These are phyloP conservation scores for Pseudovirgaria hyperparasitica DNA, from an alignment of 2,329 filamentous ascomycete genomes.

Conservation along the genomic window DNA sequence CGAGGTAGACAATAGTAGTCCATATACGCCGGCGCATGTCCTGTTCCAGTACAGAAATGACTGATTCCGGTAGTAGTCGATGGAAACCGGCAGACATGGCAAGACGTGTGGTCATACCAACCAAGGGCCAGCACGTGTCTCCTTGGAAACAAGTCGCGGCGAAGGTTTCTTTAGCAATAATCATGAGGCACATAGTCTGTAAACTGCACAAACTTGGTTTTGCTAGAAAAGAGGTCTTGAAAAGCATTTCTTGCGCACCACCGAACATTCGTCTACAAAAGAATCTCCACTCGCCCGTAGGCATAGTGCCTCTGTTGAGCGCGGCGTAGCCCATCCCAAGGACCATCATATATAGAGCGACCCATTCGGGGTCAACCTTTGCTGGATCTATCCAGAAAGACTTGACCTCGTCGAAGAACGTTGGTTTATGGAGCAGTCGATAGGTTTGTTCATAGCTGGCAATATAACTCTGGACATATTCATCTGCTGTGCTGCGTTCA, in stretches of 20 bases:
- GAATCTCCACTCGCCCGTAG: constrained; percentile 9
- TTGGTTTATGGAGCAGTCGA: constrained; percentile 6
- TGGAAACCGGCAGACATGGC: constrained; percentile 11
- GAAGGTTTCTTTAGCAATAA: constrained; percentile 12
- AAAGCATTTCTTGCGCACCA: constrained; percentile 12
- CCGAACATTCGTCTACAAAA: too few species aligned
- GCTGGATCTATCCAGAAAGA: constrained; percentile 5
- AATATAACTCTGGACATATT: constrained; percentile 8
- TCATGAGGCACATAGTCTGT: constrained; percentile 11
- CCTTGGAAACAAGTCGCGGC: constrained; percentile 13
- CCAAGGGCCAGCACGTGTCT: constrained; percentile 12
- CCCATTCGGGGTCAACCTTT: constrained; percentile 7
- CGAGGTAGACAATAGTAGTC: constrained; percentile 10
- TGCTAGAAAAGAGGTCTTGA: constrained; percentile 12
- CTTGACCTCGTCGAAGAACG: constrained; percentile 5
- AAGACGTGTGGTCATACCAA: constrained; percentile 10
- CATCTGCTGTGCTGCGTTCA: constrained; percentile 2
- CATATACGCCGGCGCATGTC: constrained; percentile 8
- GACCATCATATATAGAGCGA: constrained; percentile 10
- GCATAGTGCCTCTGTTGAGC: background rate
- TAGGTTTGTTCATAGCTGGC: constrained; percentile 7
- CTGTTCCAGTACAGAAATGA: constrained; percentile 6
- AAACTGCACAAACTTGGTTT: constrained; percentile 8
- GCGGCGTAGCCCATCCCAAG: constrained; percentile 12
- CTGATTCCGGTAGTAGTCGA: constrained; percentile 7